Base-by-base conservation (phyloP, 202 grass and related monocot genomes). In the Setaria italica region DNA sequence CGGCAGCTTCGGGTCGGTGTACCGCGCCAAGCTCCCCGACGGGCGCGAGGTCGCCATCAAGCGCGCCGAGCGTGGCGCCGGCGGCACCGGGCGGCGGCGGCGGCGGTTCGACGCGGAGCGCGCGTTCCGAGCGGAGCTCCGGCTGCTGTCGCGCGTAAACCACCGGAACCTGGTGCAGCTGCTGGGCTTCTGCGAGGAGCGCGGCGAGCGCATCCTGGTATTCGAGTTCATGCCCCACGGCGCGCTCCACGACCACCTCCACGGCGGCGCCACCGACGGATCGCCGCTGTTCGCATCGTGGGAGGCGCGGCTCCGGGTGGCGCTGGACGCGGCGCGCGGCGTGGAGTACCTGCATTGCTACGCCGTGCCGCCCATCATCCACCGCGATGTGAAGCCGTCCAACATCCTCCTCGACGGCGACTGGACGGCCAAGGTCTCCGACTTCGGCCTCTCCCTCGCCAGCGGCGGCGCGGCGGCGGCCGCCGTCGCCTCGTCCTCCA, bases 341-440 rank as follows among this genome's bases (percentile, higher is more conserved):
- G 77, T 95, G 11, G 93, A 94, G 82, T 95, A 98, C 84, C 79
- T 95, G 80, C 93, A 95, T 89, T 91, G 91, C 72, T 98, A 98
- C 72, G 95, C 95, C 42, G 95, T 98, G 65, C 95, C 95, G 41
- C 57, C 84, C 19, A 92, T 98, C 80, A 95, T 98, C 81, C 95
- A 98, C 91, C 89, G 95, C 34, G 93, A 98, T 89, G 82, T 98
- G 13, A 98, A 98, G 85, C 85, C 95, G 13, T 98, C 95, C 42
- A 98, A 98, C 83, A 98, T 98, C 80, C 80, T 98, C 13, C 93
- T 98, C 35, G 95, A 97, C 62, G 78, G 30, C 76, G 84, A 93
- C 4, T 98, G 95, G 95, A 98, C 86, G 9, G 95, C 95, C 4
- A 98, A 98, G 67, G 93, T 98, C 7, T 95, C 95, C 1, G 95